Evolutionary conservation across 148 eudicot species (phyloP).

Genomic region (Simmondsia chinensis): DNA sequence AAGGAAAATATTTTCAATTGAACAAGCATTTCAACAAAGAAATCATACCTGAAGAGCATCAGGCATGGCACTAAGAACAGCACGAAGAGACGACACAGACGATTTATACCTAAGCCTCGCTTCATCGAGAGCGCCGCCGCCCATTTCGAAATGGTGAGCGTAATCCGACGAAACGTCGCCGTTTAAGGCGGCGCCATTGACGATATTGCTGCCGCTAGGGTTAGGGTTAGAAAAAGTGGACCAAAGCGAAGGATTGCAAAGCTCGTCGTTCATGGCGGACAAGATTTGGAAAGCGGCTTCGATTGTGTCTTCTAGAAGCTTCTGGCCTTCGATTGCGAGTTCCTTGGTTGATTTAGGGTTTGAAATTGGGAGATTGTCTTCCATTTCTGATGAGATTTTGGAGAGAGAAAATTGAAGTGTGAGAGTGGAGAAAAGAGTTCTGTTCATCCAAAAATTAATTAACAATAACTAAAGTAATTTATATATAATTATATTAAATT

Average conservation of each 20-base stretch:
- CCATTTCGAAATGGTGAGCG: slow-evolving; percentile 51
- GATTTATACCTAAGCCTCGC: slow-evolving; percentile 66
- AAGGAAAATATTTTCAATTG: not conserved
- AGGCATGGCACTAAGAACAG: slow-evolving; percentile 57
- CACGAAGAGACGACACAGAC: slow-evolving; percentile 59
- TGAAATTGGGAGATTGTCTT: slow-evolving; percentile 13
- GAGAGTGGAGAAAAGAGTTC: no score
- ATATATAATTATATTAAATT: no score
- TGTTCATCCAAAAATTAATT: no score
- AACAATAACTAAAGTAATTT: no score
- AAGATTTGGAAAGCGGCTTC: slow-evolving; percentile 71
- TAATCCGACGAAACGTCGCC: slow-evolving; percentile 46
- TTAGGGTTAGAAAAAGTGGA: slow-evolving; percentile 20
- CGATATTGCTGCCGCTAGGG: not conserved
- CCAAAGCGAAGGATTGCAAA: slow-evolving; percentile 80
- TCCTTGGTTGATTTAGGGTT: slow-evolving; percentile 37
- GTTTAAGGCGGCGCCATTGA: slow-evolving; percentile 10
- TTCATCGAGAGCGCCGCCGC: slow-evolving; percentile 82
- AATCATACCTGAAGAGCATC: slow-evolving; percentile 35
- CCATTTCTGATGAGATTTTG: no score
- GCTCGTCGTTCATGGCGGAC: slow-evolving; percentile 93
- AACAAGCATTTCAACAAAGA: not conserved
- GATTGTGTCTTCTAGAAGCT: slow-evolving; percentile 71
- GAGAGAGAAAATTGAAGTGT: no score
- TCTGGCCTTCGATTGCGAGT: slow-evolving; percentile 69